Percentiles rank a stretch among this genome's conserved stretches.
Conservation (phyloP, 202 grass and related monocot species). For the Elaeis oleifera region DNA sequence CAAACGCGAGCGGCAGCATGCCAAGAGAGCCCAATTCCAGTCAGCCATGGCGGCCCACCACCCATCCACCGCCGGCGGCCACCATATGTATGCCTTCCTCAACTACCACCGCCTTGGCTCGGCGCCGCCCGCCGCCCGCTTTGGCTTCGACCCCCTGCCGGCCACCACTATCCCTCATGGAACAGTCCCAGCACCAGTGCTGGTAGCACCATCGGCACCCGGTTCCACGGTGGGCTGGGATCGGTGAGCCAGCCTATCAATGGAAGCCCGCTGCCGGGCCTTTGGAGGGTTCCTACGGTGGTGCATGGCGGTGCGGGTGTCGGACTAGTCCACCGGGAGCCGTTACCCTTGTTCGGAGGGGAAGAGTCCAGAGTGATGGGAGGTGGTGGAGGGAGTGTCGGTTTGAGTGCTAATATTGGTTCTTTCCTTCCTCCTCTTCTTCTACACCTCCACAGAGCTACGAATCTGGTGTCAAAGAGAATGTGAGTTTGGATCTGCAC, state of each 20-base stretch:
- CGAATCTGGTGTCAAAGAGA: conserved; percentile 39
- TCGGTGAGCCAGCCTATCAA: conserved; percentile 45
- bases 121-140: conserved; percentile 5
- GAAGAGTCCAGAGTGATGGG: conserved; percentile 17
- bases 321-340: conserved; percentile 10
- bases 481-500: conserved; percentile 71
- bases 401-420: neutral
- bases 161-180: conserved; percentile 55
- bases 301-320: conserved; percentile 21
- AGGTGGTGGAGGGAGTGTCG: conserved; percentile 30
- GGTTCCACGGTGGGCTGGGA: conserved; percentile 27
- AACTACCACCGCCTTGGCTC: conserved; percentile 27
- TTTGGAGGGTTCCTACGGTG: conserved; percentile 39
- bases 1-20: conserved; percentile 88
- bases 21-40: conserved; percentile 85
- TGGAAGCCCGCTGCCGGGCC: conserved; percentile 32
- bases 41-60: conserved; percentile 43
- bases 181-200: neutral
- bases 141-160: conserved; percentile 12
- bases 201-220: neutral
- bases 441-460: conserved; percentile 37
- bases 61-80: conserved; percentile 29
- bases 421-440: conserved; percentile 34
- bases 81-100: conserved; percentile 51
- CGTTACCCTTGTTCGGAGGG: conserved; percentile 23